Evolutionary conservation across 345 rosid genomes (phyloP).

Genomic region (Noccaea bulbosa): DNA sequence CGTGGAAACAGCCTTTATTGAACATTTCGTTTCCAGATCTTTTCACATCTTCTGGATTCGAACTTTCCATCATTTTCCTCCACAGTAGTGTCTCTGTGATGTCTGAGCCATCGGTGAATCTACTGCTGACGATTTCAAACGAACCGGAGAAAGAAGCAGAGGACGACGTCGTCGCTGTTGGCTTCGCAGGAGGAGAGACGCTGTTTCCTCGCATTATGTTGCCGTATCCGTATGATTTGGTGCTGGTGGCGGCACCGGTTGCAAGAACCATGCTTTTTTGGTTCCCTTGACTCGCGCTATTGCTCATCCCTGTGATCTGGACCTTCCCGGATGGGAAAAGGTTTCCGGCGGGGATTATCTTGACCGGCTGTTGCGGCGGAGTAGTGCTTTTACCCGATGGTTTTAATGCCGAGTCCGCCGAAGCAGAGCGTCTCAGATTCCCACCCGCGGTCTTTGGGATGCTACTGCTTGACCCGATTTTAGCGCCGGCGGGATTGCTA

Average conservation of each 20-base stretch:
- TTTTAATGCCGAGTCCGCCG: slow-evolving; percentile 53
- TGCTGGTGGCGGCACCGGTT: slow-evolving; percentile 49
- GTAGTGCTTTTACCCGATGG: slow-evolving; percentile 56
- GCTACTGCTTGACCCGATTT: not conserved
- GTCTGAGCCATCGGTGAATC: slow-evolving; percentile 1
- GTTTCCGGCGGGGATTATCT: slow-evolving; percentile 80
- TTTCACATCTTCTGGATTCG: slow-evolving; percentile 78
- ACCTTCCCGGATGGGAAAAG: slow-evolving; percentile 82
- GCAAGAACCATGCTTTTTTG: slow-evolving; percentile 71
- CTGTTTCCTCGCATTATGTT: slow-evolving; percentile 70
- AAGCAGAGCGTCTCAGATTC: slow-evolving; percentile 36
- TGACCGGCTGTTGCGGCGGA: slow-evolving; percentile 56
- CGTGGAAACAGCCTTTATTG: slow-evolving; percentile 67
- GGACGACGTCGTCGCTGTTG: not conserved
- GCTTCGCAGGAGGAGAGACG: slow-evolving; percentile 10
- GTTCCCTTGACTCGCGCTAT: slow-evolving; percentile 39
- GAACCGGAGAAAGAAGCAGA: slow-evolving; percentile 6
- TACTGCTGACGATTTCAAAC: not conserved
- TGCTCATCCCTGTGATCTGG: slow-evolving; percentile 61
- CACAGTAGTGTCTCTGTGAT: not conserved
- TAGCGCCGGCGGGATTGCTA: slow-evolving; percentile 10
- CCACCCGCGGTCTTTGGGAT: slow-evolving; percentile 55
- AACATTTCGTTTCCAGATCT: slow-evolving; percentile 78
- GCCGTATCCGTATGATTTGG: slow-evolving; percentile 84
- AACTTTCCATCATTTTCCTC: slow-evolving; percentile 30